Evolutionary conservation across 2,329 filamentous ascomycete genomes (phyloP).

Genomic region (Massarina eburnea): DNA sequence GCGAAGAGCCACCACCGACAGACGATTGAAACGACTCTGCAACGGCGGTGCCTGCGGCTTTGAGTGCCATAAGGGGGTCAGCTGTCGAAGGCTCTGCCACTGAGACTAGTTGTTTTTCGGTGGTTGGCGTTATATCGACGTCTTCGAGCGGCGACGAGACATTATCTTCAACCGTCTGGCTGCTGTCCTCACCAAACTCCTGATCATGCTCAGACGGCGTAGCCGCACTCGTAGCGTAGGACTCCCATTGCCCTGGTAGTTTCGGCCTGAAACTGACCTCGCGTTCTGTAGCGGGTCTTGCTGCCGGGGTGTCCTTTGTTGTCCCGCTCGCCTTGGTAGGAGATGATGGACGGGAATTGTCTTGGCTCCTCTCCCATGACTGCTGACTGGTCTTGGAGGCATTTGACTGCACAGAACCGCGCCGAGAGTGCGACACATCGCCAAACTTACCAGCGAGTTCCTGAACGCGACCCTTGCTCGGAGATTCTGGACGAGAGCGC

Average conservation of each 20-base stretch:
- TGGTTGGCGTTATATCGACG: slow-evolving; percentile 40
- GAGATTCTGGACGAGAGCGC: slow-evolving; percentile 46
- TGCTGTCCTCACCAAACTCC: slow-evolving; percentile 16
- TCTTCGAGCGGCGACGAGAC: slow-evolving; percentile 24
- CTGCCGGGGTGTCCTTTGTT: slow-evolving; percentile 14
- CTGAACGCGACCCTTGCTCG: slow-evolving; percentile 53
- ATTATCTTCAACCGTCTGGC: slow-evolving; percentile 3
- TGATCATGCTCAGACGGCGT: slow-evolving; percentile 34
- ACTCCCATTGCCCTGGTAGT: slow-evolving; percentile 58
- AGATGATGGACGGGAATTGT: slow-evolving; percentile 39
- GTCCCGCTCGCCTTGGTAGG: slow-evolving; percentile 28
- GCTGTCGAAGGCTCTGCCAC: slow-evolving; percentile 18
- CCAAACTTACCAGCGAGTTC: slow-evolving; percentile 55
- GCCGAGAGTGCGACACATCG: slow-evolving; percentile 48
- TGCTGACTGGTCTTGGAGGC: slow-evolving; percentile 43
- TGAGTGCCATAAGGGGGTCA: slow-evolving; percentile 49
- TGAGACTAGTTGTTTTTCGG: slow-evolving; percentile 34
- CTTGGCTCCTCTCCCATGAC: slow-evolving; percentile 44
- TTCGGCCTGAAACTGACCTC: slow-evolving; percentile 52
- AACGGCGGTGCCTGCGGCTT: slow-evolving; percentile 51
- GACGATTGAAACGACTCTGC: slow-evolving; percentile 49
- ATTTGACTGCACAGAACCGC: slow-evolving; percentile 50
- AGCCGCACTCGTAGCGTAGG: slow-evolving; percentile 46
- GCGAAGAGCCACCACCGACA: slow-evolving; percentile 33
- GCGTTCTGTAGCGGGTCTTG: slow-evolving; percentile 33